phyloP scores from a whole-genome alignment of 805 yeast species.

The Maudiozyma turicensis region DNA sequence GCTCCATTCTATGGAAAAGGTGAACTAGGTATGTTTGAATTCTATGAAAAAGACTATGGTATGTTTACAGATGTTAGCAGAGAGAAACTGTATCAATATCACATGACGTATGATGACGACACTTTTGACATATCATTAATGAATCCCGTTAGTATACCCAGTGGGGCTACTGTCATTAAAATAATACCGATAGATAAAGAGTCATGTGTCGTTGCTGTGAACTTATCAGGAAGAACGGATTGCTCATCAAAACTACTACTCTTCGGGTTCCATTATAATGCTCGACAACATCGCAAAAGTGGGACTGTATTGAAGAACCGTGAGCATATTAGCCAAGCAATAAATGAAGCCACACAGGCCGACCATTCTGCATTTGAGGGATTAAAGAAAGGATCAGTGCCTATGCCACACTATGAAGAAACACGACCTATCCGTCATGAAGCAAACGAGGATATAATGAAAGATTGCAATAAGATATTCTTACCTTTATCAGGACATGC shows the following conservation, averaged over 20 bases:
- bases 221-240: neutral
- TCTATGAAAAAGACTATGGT: constrained; percentile 8
- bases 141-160: neutral
- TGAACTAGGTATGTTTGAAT: constrained; percentile 1
- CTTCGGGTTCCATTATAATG: neutral
- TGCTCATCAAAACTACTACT: neutral
- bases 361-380: too few relatives aligned
- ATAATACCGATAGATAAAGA: neutral
- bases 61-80: neutral
- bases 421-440: too few relatives aligned
- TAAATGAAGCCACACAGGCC: too few relatives aligned
- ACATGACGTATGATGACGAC: neutral
- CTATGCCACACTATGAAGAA: too few relatives aligned
- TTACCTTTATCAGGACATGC: too few relatives aligned
- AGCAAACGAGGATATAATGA: too few relatives aligned
- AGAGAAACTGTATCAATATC: neutral
- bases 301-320: neutral
- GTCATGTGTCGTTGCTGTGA: neutral
- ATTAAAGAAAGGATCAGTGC: too few relatives aligned
- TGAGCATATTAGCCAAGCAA: too few relatives aligned
- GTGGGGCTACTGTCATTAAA: neutral
- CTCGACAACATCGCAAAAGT: neutral
- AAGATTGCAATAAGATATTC: too few relatives aligned
- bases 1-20: constrained; percentile 6
- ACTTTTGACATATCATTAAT: neutral